A percentile compares a stretch with the other conserved stretches of the same genome.
Evolutionary conservation across 495 filamentous ascomycete species (phyloP).

Genomic region (Penicillium verhagenii): DNA sequence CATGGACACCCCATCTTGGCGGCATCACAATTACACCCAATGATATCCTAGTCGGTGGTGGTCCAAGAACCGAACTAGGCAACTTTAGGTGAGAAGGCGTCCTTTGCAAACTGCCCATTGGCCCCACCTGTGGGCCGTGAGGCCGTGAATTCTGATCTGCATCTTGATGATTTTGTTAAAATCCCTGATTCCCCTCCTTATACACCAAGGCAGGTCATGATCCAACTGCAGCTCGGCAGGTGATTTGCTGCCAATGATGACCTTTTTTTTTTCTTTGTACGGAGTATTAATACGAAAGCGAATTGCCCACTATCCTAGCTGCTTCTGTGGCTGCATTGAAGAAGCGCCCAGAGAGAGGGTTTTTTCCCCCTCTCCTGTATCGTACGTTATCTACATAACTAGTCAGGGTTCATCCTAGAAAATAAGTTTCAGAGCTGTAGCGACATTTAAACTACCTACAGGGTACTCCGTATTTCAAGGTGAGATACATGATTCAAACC

Average conservation of each 20-base stretch:
- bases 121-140: conserved; percentile 1
- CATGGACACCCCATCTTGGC: not conserved
- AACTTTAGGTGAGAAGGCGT: not conserved
- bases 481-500: no score
- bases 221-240: not conserved
- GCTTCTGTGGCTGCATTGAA: not conserved
- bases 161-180: conserved; percentile 1
- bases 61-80: not conserved
- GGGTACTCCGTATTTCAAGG: no score
- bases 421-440: not conserved
- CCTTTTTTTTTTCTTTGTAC: not conserved
- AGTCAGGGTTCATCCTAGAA: not conserved
- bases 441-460: no score
- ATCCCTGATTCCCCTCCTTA: not conserved
- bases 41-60: not conserved
- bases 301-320: not conserved
- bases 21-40: not conserved
- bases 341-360: not conserved
- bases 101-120: conserved; percentile 4
- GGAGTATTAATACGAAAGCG: not conserved
- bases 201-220: not conserved
- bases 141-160: conserved; percentile 12
- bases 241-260: not conserved
- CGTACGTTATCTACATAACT: not conserved
- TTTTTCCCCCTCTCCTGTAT: not conserved